Percentiles rank a stretch among this genome's conserved stretches.
Evolutionary conservation across 2,329 filamentous ascomycete species (phyloP).

Genomic region (Colletotrichum phormii): DNA sequence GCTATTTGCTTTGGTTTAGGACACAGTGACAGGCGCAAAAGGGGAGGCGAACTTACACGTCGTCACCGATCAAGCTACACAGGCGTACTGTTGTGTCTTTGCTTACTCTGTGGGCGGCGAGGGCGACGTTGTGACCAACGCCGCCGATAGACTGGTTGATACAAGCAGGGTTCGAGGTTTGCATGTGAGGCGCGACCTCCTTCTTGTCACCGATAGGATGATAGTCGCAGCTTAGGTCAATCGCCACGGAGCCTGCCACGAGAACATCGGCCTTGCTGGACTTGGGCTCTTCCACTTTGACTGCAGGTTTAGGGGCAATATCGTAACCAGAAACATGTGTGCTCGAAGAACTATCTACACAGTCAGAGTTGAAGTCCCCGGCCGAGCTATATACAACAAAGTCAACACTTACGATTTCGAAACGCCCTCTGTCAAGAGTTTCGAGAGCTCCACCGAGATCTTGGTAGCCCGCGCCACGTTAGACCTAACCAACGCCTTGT

Average conservation of each 20-base stretch:
- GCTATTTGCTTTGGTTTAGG: conserved; percentile 48
- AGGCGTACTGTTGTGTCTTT: conserved; percentile 73
- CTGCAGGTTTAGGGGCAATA: conserved; percentile 3
- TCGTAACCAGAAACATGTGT: conserved; percentile 30
- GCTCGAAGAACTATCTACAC: conserved; percentile 37
- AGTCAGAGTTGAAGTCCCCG: conserved; percentile 36
- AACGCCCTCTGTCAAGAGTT: conserved; percentile 36
- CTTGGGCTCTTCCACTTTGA: conserved; percentile 20
- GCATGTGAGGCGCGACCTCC: conserved; percentile 61
- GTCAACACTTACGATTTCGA: conserved; percentile 25
- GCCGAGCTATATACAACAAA: conserved; percentile 39
- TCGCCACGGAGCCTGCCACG: conserved; percentile 89
- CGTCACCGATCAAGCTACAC: conserved; percentile 84
- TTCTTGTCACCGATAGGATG: conserved; percentile 18
- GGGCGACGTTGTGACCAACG: conserved; percentile 91
- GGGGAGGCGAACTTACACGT: conserved; percentile 63
- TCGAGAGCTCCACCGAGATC: conserved; percentile 64
- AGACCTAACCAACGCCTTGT: conserved; percentile 69
- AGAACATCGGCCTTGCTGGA: conserved; percentile 71
- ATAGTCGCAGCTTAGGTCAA: conserved; percentile 90
- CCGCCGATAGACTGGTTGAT: conserved; percentile 90
- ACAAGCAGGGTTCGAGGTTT: conserved; percentile 87
- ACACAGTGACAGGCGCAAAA: background rate
- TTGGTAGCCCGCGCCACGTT: conserved; percentile 68
- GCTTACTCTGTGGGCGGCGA: conserved; percentile 79